Base-by-base conservation (phyloP, 345 rosid species). In the Populus nigra region DNA sequence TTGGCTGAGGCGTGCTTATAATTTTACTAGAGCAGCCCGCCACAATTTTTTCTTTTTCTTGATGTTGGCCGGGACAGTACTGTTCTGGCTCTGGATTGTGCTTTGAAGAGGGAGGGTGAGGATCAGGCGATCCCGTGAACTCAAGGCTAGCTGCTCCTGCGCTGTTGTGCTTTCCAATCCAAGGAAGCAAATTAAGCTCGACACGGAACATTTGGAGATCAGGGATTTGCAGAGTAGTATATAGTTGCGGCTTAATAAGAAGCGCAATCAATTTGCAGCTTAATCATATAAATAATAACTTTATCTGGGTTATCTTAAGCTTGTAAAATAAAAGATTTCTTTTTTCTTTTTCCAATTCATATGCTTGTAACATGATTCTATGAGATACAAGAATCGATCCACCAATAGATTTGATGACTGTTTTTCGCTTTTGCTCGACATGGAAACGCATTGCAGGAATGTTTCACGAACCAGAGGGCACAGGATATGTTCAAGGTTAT, bases 1-100 rank as follows among this genome's bases (percentile, higher is more conserved):
- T 69, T 38, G 82, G 82, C 82, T 7, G 82, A 68, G 82, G 82
- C 82, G 70, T 68, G 82, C 82, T 68, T 70, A 45, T 59, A 62
- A 68, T 59, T 74, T 79, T 79, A 43, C 53, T 13, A 15, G 55
- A 74, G 82, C 78, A 74, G 82, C 82, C 82, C 78, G 82, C 82
- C 70, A 12, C 17, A 4, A n/a, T 17, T 36, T 59, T 35, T 65
- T 63, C 25, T 59, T 23, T 65, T 63, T 18, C 10, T 15, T 53
- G 29, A 17, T 9, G 55, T 8, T 29, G 62, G 59, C 73, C 10
- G 23, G 55, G 33, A 50, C 43, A 18, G 27, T 13, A 12, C 0
- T 8, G 35, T 22, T 23, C 55, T 15, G 31, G 29, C 31, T 23
- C 15, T 57, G 27, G 27, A 59, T n/a, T 1, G 11, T 23, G 29